Percentiles rank a stretch among this genome's conserved stretches.
Evolutionary conservation across 129 eudicot genomes (phyloP).

Genomic region (Oenanthe sinensis): DNA sequence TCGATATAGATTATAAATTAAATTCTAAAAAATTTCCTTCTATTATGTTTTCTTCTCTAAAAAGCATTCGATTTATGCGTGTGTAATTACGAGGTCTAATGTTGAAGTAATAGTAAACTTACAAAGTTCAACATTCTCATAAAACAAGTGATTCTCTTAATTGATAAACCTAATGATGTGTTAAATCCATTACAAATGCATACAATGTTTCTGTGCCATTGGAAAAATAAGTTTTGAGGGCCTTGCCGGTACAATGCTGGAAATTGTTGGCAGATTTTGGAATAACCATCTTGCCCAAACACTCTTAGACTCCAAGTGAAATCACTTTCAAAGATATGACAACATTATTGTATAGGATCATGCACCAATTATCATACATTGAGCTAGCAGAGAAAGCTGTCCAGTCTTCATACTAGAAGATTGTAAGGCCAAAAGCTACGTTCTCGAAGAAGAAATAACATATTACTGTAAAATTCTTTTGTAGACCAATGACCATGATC

Average conservation of each 20-base stretch:
- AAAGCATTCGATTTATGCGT: too few relatives aligned
- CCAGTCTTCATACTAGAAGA: too few relatives aligned
- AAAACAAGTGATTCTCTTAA: too few relatives aligned
- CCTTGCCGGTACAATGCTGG: conserved; percentile 70
- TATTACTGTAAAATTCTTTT: conserved; percentile 49
- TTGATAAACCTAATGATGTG: conserved; percentile 40
- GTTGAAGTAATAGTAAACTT: too few relatives aligned
- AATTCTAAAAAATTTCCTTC: too few relatives aligned
- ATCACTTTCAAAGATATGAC: conserved; percentile 32
- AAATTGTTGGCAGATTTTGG: conserved; percentile 52
- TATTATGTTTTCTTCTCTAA: too few relatives aligned
- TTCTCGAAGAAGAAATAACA: conserved; percentile 61
- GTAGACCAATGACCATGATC: conserved; percentile 76
- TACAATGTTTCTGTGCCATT: conserved; percentile 53
- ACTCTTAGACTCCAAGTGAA: not conserved
- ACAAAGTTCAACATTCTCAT: too few relatives aligned
- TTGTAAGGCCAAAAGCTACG: conserved; percentile 55
- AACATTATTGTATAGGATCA: conserved; percentile 51
- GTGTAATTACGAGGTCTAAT: too few relatives aligned
- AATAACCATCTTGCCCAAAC: conserved; percentile 49
- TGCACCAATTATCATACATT: too few relatives aligned
- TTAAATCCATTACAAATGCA: conserved; percentile 49
- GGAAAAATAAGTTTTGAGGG: conserved; percentile 39
- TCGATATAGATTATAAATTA: too few relatives aligned
- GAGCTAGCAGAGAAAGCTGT: too few relatives aligned